Percentiles rank a stretch among this genome's conserved stretches.
These are phyloP conservation scores for Sclerotinia sclerotiorum DNA, from an alignment of 2,329 filamentous ascomycete genomes.

Conservation along the genomic window DNA sequence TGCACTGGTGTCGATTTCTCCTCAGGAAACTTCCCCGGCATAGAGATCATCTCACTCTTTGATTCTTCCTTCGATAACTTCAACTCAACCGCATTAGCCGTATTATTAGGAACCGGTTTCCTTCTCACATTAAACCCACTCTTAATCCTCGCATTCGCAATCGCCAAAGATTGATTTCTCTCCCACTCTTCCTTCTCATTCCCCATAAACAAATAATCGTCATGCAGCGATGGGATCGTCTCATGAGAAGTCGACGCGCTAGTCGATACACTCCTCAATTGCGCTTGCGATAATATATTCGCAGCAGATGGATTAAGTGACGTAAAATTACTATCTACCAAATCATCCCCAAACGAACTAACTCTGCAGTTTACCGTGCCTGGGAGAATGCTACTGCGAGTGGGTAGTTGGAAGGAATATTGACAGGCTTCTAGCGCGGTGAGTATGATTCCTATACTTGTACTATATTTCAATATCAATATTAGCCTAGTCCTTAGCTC, in stretches of 20 bases:
- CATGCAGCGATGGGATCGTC: slow-evolving; percentile 25
- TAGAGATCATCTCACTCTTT: slow-evolving; percentile 4
- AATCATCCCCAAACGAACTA: slow-evolving; percentile 29
- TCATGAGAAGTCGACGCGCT: neutral
- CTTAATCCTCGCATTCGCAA: slow-evolving; percentile 11
- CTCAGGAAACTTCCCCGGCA: slow-evolving; percentile 18
- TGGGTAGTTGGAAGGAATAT: slow-evolving; percentile 32
- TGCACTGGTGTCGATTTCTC: slow-evolving; percentile 26
- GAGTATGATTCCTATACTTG: slow-evolving; percentile 32
- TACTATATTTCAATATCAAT: slow-evolving; percentile 19
- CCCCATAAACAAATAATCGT: slow-evolving; percentile 22
- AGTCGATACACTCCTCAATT: neutral
- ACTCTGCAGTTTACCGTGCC: slow-evolving; percentile 28
- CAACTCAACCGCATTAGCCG: neutral
- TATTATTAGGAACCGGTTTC: slow-evolving; percentile 26
- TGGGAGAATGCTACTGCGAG: slow-evolving; percentile 12
- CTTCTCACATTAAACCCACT: slow-evolving; percentile 24
- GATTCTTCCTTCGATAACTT: slow-evolving; percentile 16
- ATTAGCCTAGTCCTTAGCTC: neutral
- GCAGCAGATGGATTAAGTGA: slow-evolving; percentile 20
- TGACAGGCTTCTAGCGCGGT: slow-evolving; percentile 35
- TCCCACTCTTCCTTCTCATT: slow-evolving; percentile 22
- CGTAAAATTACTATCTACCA: slow-evolving; percentile 29
- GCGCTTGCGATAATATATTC: slow-evolving; percentile 21
- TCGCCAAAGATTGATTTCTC: slow-evolving; percentile 1